A percentile compares a stretch with the other conserved stretches of the same genome.
phyloP scores from a whole-genome alignment of 306 rosid species.

The Rosa multiflora region DNA sequence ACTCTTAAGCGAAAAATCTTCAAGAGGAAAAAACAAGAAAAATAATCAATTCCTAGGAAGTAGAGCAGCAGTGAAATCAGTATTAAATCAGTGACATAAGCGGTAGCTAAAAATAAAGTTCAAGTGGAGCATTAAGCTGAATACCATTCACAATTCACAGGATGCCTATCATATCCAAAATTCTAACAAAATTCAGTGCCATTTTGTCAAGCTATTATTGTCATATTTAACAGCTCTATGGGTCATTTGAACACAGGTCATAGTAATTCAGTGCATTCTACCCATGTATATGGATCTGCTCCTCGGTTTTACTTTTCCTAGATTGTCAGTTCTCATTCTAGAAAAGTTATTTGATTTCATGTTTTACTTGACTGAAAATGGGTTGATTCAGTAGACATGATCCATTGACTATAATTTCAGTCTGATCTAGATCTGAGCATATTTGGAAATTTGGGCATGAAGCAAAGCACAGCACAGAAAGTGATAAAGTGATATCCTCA shows the following conservation, averaged over 20 bases:
- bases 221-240: too few species aligned
- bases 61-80: background rate
- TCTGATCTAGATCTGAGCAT: background rate
- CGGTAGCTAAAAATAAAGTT: background rate
- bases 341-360: background rate
- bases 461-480: background rate
- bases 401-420: background rate
- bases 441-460: background rate
- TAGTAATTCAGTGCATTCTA: too few species aligned
- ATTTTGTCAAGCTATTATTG: background rate
- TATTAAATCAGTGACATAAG: background rate
- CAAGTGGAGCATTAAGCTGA: background rate
- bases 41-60: conserved; percentile 15
- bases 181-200: background rate
- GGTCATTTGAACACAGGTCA: background rate
- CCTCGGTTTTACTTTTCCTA: background rate
- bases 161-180: background rate
- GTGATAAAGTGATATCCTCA: background rate
- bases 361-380: background rate
- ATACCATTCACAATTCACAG: background rate
- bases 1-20: conserved; percentile 57
- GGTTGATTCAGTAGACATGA: background rate
- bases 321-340: background rate
- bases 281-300: background rate
- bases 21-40: conserved; percentile 23